phyloP scores from a whole-genome alignment of 2,329 filamentous ascomycete species.

The Westerdykella ornata region DNA sequence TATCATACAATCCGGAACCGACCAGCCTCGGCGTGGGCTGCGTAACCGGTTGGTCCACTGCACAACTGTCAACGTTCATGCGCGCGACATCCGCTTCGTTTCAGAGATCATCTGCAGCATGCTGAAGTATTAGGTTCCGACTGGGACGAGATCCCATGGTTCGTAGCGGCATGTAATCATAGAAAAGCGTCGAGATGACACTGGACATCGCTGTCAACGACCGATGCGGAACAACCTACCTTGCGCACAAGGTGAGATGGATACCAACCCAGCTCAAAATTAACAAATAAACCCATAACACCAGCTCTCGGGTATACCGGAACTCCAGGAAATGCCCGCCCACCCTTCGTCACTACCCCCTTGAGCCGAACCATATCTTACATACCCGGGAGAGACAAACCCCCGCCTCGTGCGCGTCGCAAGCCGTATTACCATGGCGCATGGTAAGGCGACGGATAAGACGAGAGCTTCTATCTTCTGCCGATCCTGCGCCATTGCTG shows the following conservation, averaged over 20 bases:
- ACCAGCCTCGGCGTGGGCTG: background rate
- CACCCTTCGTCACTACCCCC: too few relatives aligned
- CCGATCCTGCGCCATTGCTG: slow-evolving; percentile 50
- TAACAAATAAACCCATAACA: too few relatives aligned
- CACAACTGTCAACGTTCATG: background rate
- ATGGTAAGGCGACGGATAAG: too few relatives aligned
- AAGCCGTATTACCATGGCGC: too few relatives aligned
- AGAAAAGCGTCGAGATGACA: background rate
- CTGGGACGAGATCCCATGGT: background rate
- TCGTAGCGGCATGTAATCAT: background rate
- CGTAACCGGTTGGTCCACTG: background rate
- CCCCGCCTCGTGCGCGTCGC: too few relatives aligned
- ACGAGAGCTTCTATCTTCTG: too few relatives aligned
- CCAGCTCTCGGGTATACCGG: too few relatives aligned
- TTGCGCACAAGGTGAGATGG: background rate
- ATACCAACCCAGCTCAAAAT: too few relatives aligned
- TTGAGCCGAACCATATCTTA: too few relatives aligned
- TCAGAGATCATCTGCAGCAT: too few relatives aligned
- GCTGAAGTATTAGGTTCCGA: background rate
- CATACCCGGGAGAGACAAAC: too few relatives aligned
- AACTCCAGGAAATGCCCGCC: too few relatives aligned
- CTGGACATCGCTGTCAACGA: background rate
- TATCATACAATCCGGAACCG: slow-evolving; percentile 9
- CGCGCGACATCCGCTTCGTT: background rate
- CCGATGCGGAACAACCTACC: background rate